Evolutionary conservation across 768 basidiomycete species (phyloP).

Genomic region (Sistotremastrum niveocremeum): DNA sequence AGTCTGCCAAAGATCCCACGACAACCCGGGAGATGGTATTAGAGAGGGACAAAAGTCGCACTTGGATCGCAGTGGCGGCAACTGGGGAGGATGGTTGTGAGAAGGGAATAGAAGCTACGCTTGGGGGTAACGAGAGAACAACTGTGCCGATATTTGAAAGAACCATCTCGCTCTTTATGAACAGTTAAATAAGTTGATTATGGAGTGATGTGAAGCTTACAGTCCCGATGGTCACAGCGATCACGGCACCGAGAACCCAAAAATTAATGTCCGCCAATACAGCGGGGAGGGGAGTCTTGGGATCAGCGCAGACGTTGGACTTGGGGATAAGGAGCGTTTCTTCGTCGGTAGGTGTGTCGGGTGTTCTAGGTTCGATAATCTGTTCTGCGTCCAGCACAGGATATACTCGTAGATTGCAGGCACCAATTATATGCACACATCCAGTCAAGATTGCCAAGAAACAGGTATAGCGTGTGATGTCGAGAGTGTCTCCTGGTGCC

Average conservation of each 20-base stretch:
- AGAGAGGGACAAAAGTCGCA: conserved; percentile 52
- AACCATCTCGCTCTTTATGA: conserved; percentile 58
- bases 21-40: conserved; percentile 62
- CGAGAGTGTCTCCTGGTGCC: conserved; percentile 26
- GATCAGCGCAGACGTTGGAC: conserved; percentile 2
- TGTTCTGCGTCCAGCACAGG: conserved; percentile 4
- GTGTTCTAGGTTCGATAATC: conserved; percentile 9
- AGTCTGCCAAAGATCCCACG: conserved; percentile 58
- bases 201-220: conserved; percentile 28
- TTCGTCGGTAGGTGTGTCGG: conserved; percentile 9
- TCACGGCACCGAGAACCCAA: conserved; percentile 45
- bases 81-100: conserved; percentile 12
- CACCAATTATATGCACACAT: conserved; percentile 39
- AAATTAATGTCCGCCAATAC: conserved; percentile 36
- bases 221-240: conserved; percentile 46
- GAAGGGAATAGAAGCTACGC: conserved; percentile 5
- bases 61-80: conserved; percentile 43
- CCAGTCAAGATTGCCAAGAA: conserved; percentile 47
- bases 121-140: conserved; percentile 43
- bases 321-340: conserved; percentile 10
- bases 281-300: conserved; percentile 12
- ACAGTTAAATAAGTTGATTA: neutral
- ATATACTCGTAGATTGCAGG: conserved; percentile 25
- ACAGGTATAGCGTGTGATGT: conserved; percentile 34
- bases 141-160: conserved; percentile 75